Conservation (phyloP, 208 protist genomes). For the Porcisia hertigi region DNA sequence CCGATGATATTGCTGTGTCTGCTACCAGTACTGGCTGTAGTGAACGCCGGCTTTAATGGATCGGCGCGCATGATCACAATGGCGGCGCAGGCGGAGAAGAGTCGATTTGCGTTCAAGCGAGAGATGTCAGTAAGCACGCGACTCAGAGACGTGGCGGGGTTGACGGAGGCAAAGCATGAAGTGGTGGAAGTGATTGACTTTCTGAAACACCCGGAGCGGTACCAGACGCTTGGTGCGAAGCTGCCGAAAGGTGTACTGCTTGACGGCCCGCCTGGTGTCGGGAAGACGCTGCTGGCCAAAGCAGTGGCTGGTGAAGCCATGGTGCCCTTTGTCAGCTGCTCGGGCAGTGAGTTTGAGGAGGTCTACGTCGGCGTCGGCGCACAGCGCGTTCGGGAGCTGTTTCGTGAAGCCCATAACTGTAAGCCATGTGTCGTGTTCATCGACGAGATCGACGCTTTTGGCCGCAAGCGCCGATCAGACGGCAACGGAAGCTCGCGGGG, state of each 20-base stretch:
- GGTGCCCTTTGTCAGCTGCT: slow-evolving; percentile 96
- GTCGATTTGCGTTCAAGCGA: slow-evolving; percentile 72
- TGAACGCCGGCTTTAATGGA: slow-evolving; percentile 52
- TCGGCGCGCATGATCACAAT: slow-evolving; percentile 34
- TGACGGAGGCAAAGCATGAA: slow-evolving; percentile 87
- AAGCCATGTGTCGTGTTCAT: slow-evolving; percentile 98
- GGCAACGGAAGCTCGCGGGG: slow-evolving; percentile 65
- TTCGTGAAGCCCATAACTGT: slow-evolving; percentile 89
- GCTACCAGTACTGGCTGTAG: slow-evolving; percentile 55
- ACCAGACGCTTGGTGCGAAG: slow-evolving; percentile 92
- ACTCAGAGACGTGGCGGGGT: slow-evolving; percentile 77
- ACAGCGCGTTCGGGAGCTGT: slow-evolving; percentile 93
- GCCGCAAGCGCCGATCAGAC: slow-evolving; percentile 69
- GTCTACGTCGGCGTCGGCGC: slow-evolving; percentile 97
- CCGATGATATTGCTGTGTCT: slow-evolving; percentile 80
- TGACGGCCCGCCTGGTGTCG: slow-evolving; percentile 94
- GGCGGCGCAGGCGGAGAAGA: slow-evolving; percentile 48
- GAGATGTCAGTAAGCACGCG: slow-evolving; percentile 67
- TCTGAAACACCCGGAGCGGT: slow-evolving; percentile 93
- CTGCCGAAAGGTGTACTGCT: slow-evolving; percentile 96
- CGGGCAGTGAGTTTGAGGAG: slow-evolving; percentile 95
- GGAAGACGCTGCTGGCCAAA: slow-evolving; percentile 39
- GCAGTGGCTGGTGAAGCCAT: slow-evolving; percentile 88
- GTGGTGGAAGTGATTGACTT: slow-evolving; percentile 96
- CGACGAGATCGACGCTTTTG: slow-evolving; percentile 98